These are phyloP conservation scores for Phoma herbarum DNA, from an alignment of 2,329 filamentous ascomycete genomes.

Conservation along the genomic window DNA sequence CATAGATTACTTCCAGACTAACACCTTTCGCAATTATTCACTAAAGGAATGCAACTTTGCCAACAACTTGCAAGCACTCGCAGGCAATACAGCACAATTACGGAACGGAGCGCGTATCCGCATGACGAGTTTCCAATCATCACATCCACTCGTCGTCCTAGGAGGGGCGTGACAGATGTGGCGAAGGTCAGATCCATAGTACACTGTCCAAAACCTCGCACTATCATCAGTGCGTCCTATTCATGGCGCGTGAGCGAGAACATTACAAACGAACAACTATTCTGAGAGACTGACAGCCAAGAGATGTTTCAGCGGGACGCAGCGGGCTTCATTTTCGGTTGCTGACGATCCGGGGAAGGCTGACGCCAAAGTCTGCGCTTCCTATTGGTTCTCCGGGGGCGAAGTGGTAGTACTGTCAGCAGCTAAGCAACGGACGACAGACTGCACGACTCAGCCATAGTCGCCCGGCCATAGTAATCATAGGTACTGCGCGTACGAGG, in stretches of 20 bases:
- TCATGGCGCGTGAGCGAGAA: neutral
- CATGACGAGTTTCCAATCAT: neutral
- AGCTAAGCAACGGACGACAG: slow-evolving; percentile 9
- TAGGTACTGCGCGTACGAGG: neutral
- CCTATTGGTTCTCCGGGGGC: neutral
- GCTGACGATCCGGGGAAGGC: slow-evolving; percentile 16
- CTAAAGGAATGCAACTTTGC: too few relatives aligned
- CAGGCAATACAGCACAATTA: too few relatives aligned
- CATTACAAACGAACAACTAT: slow-evolving; percentile 12
- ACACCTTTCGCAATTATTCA: neutral
- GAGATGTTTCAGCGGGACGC: slow-evolving; percentile 1
- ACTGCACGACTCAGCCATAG: slow-evolving; percentile 8
- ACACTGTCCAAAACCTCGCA: neutral
- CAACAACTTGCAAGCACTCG: too few relatives aligned
- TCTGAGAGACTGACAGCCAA: slow-evolving; percentile 11
- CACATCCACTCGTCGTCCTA: neutral
- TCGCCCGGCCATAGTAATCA: neutral
- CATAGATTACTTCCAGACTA: too few relatives aligned
- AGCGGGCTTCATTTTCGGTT: slow-evolving; percentile 8
- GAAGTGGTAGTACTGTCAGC: slow-evolving; percentile 6
- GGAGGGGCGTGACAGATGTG: neutral
- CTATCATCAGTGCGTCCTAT: neutral
- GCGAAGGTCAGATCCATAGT: neutral
- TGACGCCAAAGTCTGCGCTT: neutral
- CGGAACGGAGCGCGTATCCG: neutral